These are phyloP conservation scores for Penicillium simplicissimum DNA, from an alignment of 495 filamentous ascomycete species.

Conservation along the genomic window DNA sequence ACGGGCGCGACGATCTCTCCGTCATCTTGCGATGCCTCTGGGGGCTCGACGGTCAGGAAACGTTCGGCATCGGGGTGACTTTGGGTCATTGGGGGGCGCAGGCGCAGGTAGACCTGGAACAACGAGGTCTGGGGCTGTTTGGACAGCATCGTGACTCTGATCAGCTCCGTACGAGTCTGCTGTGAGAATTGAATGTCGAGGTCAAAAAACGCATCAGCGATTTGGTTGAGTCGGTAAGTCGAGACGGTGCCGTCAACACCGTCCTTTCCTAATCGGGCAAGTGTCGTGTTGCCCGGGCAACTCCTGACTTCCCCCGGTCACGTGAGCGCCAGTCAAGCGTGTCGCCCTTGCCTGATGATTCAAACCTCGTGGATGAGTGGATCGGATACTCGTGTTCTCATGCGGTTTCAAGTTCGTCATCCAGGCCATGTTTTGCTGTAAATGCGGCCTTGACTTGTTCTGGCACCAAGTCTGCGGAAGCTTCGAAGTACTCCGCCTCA, in stretches of 20 bases:
- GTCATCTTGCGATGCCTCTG: slow-evolving; percentile 34
- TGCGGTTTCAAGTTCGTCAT: not conserved
- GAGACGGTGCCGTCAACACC: slow-evolving; percentile 24
- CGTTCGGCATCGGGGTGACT: slow-evolving; percentile 56
- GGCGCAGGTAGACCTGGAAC: slow-evolving; percentile 90
- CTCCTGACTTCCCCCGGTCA: not conserved
- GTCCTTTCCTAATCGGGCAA: slow-evolving; percentile 14
- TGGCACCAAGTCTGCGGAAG: not conserved
- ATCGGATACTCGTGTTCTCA: not conserved
- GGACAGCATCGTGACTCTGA: slow-evolving; percentile 26
- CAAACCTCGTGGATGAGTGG: no score
- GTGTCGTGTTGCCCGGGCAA: slow-evolving; percentile 25
- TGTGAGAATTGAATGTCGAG: slow-evolving; percentile 17
- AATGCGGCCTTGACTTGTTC: not conserved
- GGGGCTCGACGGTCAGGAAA: slow-evolving; percentile 74
- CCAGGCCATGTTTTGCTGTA: not conserved
- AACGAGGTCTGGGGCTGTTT: slow-evolving; percentile 59
- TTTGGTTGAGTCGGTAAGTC: slow-evolving; percentile 9
- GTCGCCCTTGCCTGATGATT: no score
- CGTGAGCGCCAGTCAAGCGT: not conserved
- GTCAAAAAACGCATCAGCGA: slow-evolving; percentile 13
- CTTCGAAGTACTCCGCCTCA: not conserved
- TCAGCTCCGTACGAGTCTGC: not conserved
- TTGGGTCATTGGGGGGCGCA: slow-evolving; percentile 67
- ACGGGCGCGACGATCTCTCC: slow-evolving; percentile 39